These are phyloP conservation scores for Laburnicola sp. DNA, from an alignment of 2,329 filamentous ascomycete species.

Conservation along the genomic window DNA sequence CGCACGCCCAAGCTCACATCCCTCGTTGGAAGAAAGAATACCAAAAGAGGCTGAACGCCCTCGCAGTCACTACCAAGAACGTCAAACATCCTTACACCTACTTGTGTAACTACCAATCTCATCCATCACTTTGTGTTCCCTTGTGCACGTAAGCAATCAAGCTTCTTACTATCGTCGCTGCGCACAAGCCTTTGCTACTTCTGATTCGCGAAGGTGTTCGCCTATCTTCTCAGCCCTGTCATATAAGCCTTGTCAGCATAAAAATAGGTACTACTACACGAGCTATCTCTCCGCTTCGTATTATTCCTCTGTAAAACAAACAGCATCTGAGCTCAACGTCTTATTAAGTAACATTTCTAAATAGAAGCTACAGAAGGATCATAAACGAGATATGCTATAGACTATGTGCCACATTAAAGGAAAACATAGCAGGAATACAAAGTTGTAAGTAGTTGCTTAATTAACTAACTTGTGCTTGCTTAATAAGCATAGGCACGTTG, in stretches of 20 bases:
- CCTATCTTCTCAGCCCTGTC: conserved; percentile 4
- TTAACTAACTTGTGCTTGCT: no score
- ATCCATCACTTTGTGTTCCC: neutral
- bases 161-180: conserved; percentile 4
- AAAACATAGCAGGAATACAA: no score
- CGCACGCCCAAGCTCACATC: neutral
- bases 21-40: no score
- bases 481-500: no score
- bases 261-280: conserved; percentile 12
- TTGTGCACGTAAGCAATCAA: conserved; percentile 21
- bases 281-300: neutral
- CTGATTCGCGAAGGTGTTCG: conserved; percentile 9
- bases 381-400: neutral
- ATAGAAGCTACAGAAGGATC: neutral
- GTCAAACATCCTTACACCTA: neutral
- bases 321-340: neutral
- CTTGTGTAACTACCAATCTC: conserved; percentile 3
- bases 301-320: neutral
- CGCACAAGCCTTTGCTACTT: conserved; percentile 6
- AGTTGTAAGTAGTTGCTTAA: no score
- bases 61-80: conserved; percentile 1
- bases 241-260: conserved; percentile 20
- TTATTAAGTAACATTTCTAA: neutral
- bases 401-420: neutral
- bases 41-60: neutral